A percentile compares a stretch with the other conserved stretches of the same genome.
phyloP scores from a whole-genome alignment of 371 early-diverging fungal genomes.

The Mortierella sp. region DNA sequence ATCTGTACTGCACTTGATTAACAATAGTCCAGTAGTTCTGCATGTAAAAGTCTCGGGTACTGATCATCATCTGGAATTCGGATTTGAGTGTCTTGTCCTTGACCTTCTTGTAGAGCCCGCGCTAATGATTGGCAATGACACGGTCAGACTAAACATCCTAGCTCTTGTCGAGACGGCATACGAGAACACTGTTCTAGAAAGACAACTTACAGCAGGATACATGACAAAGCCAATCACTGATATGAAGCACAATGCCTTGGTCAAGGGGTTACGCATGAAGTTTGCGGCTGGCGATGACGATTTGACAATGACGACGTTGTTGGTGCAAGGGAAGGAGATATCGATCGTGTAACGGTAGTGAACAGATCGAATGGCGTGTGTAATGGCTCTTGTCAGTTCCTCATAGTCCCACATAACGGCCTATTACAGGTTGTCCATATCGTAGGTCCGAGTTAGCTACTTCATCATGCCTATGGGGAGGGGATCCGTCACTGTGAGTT shows the following conservation, averaged over 20 bases:
- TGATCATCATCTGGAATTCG: conserved; percentile 30
- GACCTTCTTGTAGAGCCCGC: conserved; percentile 30
- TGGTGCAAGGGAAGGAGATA: conserved; percentile 24
- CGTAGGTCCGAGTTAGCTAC: too few species aligned
- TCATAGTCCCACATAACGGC: conserved; percentile 36
- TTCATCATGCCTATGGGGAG: too few species aligned
- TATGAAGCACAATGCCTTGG: conserved; percentile 34
- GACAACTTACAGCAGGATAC: conserved; percentile 33
- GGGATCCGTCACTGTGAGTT: too few species aligned
- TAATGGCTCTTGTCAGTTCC: conserved; percentile 33
- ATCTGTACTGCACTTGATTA: conserved; percentile 29
- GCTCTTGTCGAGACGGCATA: too few species aligned
- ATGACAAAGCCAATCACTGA: conserved; percentile 18
- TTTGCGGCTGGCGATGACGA: conserved; percentile 30
- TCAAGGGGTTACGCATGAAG: conserved; percentile 41
- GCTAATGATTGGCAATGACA: conserved; percentile 7
- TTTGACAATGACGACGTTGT: conserved; percentile 25
- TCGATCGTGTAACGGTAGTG: conserved; percentile 25
- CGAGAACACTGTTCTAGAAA: too few species aligned
- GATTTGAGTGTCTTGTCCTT: conserved; percentile 30
- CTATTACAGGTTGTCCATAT: too few species aligned
- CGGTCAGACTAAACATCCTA: too few species aligned
- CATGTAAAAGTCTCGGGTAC: conserved; percentile 38
- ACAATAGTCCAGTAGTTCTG: conserved; percentile 41
- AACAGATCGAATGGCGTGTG: conserved; percentile 32